These are phyloP conservation scores for Capronia americana DNA, from an alignment of 2,329 filamentous ascomycete genomes.

Conservation along the genomic window DNA sequence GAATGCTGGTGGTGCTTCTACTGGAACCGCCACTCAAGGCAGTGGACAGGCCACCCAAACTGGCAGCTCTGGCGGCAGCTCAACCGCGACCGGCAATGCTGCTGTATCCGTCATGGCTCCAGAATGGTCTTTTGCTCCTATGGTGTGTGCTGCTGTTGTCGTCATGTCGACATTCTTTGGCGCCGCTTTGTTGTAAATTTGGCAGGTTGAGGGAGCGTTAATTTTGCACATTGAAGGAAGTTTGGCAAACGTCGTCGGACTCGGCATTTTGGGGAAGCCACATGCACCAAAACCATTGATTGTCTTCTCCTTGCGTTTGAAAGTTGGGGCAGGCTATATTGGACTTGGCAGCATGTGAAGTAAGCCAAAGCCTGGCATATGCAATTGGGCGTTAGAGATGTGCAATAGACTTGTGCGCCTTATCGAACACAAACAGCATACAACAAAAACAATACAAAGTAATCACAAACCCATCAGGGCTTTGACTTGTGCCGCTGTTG, in stretches of 20 bases:
- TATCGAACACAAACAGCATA: slow-evolving; percentile 11
- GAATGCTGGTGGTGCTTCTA: slow-evolving; percentile 58
- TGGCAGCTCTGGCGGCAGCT: slow-evolving; percentile 42
- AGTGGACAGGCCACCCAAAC: slow-evolving; percentile 49
- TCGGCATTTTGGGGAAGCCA: background rate
- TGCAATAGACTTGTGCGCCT: slow-evolving; percentile 31
- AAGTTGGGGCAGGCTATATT: slow-evolving; percentile 12
- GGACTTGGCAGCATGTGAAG: slow-evolving; percentile 19
- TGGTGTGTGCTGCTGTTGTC: slow-evolving; percentile 60
- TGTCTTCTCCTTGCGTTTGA: slow-evolving; percentile 19
- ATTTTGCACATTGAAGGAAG: background rate
- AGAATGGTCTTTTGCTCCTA: slow-evolving; percentile 57
- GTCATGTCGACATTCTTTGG: slow-evolving; percentile 61
- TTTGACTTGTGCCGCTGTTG: slow-evolving; percentile 1
- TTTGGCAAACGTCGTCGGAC: background rate
- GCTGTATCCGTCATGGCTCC: slow-evolving; percentile 53
- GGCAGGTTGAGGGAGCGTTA: background rate
- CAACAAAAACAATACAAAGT: slow-evolving; percentile 17
- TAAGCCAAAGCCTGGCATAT: slow-evolving; percentile 22
- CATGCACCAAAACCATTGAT: slow-evolving; percentile 14
- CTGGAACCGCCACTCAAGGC: slow-evolving; percentile 57
- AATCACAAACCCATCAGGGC: slow-evolving; percentile 7
- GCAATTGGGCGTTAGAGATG: slow-evolving; percentile 19
- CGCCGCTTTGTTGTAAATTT: slow-evolving; percentile 51
- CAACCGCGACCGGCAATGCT: slow-evolving; percentile 47